These are phyloP conservation scores for Tetrahymena thermophila DNA, from an alignment of 73 alveolate species.

Conservation along the genomic window DNA sequence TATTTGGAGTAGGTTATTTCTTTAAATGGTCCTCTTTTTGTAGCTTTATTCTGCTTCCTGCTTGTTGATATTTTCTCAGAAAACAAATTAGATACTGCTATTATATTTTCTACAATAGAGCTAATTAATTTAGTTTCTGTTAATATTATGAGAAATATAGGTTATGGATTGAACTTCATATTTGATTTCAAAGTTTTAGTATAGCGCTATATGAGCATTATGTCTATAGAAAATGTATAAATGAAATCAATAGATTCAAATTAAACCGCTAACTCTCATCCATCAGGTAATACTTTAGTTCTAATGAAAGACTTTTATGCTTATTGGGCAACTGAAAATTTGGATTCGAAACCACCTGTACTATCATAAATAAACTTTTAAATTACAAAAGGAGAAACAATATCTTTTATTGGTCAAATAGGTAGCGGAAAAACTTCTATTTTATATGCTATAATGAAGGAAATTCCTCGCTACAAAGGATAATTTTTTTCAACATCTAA, in stretches of 20 bases:
- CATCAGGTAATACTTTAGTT: background rate
- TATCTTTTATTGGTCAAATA: constrained; percentile 41
- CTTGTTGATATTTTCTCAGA: constrained; percentile 12
- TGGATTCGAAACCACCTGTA: background rate
- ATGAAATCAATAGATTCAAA: background rate
- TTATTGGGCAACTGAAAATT: background rate
- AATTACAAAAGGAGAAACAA: constrained; percentile 55
- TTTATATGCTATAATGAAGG: constrained; percentile 25
- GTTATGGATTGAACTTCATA: background rate
- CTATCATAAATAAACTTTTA: constrained; percentile 48
- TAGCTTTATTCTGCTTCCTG: constrained; percentile 15
- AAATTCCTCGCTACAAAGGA: background rate
- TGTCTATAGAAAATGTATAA: background rate
- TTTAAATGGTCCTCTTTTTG: constrained; percentile 21
- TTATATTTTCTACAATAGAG: constrained; percentile 6
- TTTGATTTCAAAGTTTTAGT: background rate
- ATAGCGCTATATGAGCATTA: background rate
- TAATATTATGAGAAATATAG: background rate
- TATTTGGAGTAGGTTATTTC: constrained; percentile 11
- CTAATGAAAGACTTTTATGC: constrained; percentile 2
- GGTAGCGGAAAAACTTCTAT: constrained; percentile 49
- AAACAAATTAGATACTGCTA: constrained; percentile 4
- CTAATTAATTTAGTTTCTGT: background rate
- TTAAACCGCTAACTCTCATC: background rate
- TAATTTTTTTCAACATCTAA: background rate